phyloP scores from a whole-genome alignment of 371 early-diverging fungal genomes.

The Mycotypha africana region DNA sequence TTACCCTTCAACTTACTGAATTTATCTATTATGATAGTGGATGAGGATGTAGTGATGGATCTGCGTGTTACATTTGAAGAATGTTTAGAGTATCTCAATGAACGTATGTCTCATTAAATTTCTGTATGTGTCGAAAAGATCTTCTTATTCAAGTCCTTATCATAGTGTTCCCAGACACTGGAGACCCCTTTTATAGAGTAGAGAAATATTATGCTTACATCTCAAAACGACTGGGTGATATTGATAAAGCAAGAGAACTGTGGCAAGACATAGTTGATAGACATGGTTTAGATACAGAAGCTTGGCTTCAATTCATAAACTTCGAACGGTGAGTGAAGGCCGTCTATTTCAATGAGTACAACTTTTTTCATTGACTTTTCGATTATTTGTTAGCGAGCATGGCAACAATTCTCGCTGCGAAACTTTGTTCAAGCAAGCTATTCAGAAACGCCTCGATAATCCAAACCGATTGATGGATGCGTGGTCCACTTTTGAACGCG shows the following conservation, averaged over 20 bases:
- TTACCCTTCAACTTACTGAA: not conserved
- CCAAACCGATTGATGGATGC: constrained; percentile 47
- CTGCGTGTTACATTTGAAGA: constrained; percentile 33
- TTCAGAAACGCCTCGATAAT: constrained; percentile 33
- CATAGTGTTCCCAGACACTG: constrained; percentile 31
- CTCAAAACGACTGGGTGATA: constrained; percentile 22
- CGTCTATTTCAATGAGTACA: not conserved
- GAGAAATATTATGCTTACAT: constrained; percentile 44
- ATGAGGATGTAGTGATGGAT: constrained; percentile 16
- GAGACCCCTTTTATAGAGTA: constrained; percentile 52
- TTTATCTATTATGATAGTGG: constrained; percentile 12
- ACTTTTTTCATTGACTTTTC: not conserved
- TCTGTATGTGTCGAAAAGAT: not conserved
- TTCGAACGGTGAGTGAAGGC: constrained; percentile 43
- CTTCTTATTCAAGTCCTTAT: not conserved
- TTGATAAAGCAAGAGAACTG: constrained; percentile 23
- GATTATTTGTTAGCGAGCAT: constrained; percentile 6
- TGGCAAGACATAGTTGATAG: constrained; percentile 28
- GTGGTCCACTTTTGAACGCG: constrained; percentile 46
- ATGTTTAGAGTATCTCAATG: constrained; percentile 18
- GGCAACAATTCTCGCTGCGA: constrained; percentile 23
- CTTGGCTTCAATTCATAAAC: constrained; percentile 37
- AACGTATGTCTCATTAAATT: constrained; percentile 19
- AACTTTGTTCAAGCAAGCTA: constrained; percentile 38
- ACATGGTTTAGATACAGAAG: constrained; percentile 30